Base-by-base conservation (phyloP, 2,329 filamentous ascomycete genomes). In the Lizonia empirigonia region DNA sequence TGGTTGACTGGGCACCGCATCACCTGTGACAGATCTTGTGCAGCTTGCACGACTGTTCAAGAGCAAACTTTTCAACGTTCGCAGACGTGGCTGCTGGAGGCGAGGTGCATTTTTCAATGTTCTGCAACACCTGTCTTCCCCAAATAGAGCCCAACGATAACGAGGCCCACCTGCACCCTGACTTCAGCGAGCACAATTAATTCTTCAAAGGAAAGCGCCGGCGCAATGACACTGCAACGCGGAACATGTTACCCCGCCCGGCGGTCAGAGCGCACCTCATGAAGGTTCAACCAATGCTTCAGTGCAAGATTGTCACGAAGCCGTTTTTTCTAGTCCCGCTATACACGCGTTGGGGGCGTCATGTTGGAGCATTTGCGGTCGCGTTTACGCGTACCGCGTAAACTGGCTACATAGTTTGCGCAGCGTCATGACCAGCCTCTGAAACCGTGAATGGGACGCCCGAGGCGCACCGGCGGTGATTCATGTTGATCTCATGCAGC, bases 1-100 rank as follows among this genome's bases (percentile, higher is more conserved):
- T 44, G 44, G 50, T 53, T 48, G 44, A 38, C 50, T 39, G 34
- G 44, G 44, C 50, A 53, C 50, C 39, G 44, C 44, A 53, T 39
- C 34, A 39, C 38, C 50, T 37, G 49, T 46, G 64, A 67, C 55
- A 63, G 52, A 60, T 57, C 58, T 24, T 59, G 56, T 63, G 60
- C 61, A 59, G 55, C 50, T 57, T 58, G 59, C 58, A 60, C 59
- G 32, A 59, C 60, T 30, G 47, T 44, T 54, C 41, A 42, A 44
- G 50, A 67, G 68, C 67, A 70, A 69, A 70, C 67, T 67, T 62
- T 60, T 53, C 53, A 51, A 56, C 56, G 38, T 58, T 58, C 58
- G 58, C 51, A 57, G 54, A 54, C 35, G 46, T 56, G 59, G 53
- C 58, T 59, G 59, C 60, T 57, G 55, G 29, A 39, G 53, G 48